A percentile compares a stretch with the other conserved stretches of the same genome.
Evolutionary conservation across 163 green algal species (phyloP).

Genomic region (Scenedesmus sp.): DNA sequence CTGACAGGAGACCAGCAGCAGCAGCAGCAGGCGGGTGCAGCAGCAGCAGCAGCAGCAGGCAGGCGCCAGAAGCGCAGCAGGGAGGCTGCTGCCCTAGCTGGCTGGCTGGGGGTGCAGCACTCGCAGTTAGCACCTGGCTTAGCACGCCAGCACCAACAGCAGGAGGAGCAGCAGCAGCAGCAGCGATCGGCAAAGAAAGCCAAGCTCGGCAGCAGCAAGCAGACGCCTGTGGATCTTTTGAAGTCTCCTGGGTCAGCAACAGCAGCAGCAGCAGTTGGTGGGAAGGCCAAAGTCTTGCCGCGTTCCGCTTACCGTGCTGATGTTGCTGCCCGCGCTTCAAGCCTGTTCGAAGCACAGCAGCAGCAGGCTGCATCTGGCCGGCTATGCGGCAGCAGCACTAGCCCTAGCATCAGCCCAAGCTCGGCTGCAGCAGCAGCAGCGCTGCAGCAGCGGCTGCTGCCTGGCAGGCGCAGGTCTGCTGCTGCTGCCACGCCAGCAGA

Average conservation of each 20-base stretch:
- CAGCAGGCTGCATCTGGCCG: neutral
- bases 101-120: conserved; percentile 3
- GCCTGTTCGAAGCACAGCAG: neutral
- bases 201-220: neutral
- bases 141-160: neutral
- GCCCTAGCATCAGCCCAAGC: neutral
- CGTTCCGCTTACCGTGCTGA: neutral
- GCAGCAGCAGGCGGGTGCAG: neutral
- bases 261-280: neutral
- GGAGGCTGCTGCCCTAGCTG: neutral
- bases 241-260: neutral
- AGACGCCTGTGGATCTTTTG: neutral
- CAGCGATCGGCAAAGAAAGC: neutral
- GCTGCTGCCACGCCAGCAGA: neutral
- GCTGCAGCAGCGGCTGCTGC: neutral
- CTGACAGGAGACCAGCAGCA: neutral
- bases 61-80: neutral
- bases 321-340: neutral
- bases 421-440: neutral
- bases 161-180: neutral
- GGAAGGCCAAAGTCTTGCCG: neutral
- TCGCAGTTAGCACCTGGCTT: neutral
- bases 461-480: neutral
- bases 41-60: neutral
- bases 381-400: neutral